A percentile compares a stretch with the other conserved stretches of the same genome.
These are phyloP conservation scores for Aspergillus fijiensis DNA, from an alignment of 2,329 filamentous ascomycete species.

Conservation along the genomic window DNA sequence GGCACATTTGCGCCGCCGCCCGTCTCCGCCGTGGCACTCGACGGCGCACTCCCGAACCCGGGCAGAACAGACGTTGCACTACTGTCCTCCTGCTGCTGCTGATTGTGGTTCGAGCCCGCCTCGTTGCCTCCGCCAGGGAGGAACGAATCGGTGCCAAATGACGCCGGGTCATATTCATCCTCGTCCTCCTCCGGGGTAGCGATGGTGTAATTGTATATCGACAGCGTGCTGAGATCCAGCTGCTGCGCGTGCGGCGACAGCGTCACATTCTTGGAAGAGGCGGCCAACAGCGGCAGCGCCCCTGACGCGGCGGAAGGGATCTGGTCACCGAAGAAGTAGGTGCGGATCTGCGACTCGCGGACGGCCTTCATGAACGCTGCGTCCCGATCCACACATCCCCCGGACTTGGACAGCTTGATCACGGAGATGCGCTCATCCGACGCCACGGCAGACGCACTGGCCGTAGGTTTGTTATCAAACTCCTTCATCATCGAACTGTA, in stretches of 20 bases:
- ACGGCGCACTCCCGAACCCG: constrained; percentile 21
- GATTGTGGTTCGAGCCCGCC: constrained; percentile 18
- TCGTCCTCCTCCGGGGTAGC: constrained; percentile 55
- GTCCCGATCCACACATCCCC: constrained; percentile 77
- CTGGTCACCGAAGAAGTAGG: constrained; percentile 88
- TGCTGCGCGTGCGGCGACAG: constrained; percentile 86
- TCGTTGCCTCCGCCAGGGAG: constrained; percentile 35
- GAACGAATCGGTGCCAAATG: constrained; percentile 35
- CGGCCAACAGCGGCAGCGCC: constrained; percentile 34
- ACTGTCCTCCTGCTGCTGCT: constrained; percentile 18
- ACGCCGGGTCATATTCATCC: constrained; percentile 45
- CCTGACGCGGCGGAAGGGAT: constrained; percentile 40
- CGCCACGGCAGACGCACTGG: constrained; percentile 44
- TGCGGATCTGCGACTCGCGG: constrained; percentile 74
- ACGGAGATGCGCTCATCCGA: constrained; percentile 70
- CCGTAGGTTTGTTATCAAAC: constrained; percentile 57
- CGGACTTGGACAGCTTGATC: constrained; percentile 77
- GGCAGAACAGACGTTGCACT: constrained; percentile 22
- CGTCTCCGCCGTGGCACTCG: constrained; percentile 18
- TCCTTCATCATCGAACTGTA: constrained; percentile 71
- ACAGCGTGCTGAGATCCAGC: constrained; percentile 71
- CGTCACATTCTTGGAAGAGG: constrained; percentile 58
- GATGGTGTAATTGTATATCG: constrained; percentile 69
- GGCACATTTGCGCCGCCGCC: constrained; percentile 27
- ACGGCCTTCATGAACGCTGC: constrained; percentile 70